phyloP scores from a whole-genome alignment of 2,329 filamentous ascomycete species.

The Rutstroemia sp. region DNA sequence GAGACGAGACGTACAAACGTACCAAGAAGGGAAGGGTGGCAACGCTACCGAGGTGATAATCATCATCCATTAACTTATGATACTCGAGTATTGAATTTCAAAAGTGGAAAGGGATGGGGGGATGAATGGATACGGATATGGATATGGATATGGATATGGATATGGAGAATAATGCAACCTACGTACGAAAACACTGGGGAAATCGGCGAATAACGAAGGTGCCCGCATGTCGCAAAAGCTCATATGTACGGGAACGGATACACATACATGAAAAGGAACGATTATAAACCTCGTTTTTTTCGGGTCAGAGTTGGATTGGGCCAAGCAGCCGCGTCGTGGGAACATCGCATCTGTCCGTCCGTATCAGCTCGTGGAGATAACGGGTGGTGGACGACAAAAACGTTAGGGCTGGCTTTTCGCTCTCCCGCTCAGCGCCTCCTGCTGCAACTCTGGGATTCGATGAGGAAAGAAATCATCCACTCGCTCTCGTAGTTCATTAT shows the following conservation, averaged over 20 bases:
- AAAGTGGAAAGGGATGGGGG: not conserved
- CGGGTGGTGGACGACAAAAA: not conserved
- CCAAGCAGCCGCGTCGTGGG: not conserved
- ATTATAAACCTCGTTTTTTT: not conserved
- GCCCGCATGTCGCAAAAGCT: not conserved
- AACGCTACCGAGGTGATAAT: not conserved
- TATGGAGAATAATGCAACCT: not conserved
- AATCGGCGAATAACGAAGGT: not conserved
- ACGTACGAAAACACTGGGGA: not conserved
- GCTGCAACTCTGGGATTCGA: not conserved
- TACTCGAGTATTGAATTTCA: not conserved
- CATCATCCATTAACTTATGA: not conserved
- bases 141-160: not conserved
- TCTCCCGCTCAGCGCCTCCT: conserved; percentile 2
- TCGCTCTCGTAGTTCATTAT: not conserved
- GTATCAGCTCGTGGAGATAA: conserved; percentile 1
- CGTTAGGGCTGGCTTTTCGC: conserved; percentile 4
- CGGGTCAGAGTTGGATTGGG: not conserved
- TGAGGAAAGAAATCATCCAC: conserved; percentile 6
- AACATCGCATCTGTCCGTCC: not conserved
- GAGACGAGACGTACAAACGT: not conserved
- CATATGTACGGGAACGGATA: not conserved
- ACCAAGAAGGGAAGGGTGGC: not conserved
- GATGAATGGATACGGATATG: not conserved
- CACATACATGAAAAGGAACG: not conserved